These are phyloP conservation scores for Agastache rugosa DNA, from an alignment of 257 asterid species.

Conservation along the genomic window DNA sequence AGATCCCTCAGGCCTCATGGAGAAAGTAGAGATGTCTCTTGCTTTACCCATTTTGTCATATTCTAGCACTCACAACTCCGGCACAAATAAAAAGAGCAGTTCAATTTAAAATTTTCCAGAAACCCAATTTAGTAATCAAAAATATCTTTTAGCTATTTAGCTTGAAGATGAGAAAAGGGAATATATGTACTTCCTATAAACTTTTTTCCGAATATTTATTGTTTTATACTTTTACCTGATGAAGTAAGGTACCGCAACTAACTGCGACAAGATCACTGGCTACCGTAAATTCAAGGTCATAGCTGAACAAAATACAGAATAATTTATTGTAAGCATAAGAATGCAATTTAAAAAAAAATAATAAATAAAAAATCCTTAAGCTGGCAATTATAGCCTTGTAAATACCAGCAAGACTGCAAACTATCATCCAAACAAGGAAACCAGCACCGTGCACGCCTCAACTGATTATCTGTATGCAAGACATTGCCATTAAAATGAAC, in stretches of 20 bases:
- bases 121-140: too few species aligned
- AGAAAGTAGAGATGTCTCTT: constrained; percentile 10
- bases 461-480: constrained; percentile 89
- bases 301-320: constrained; percentile 58
- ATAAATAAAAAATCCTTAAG: constrained; percentile 27
- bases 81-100: too few species aligned
- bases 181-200: constrained; percentile 8
- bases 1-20: background rate
- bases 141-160: constrained; percentile 1
- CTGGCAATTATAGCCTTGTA: constrained; percentile 23
- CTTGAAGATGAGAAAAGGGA: constrained; percentile 4
- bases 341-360: background rate
- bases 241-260: constrained; percentile 90
- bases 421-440: constrained; percentile 98
- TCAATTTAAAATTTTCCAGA: too few species aligned
- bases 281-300: constrained; percentile 95
- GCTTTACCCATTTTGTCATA: too few species aligned
- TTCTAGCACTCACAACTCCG: too few species aligned
- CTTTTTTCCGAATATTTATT: constrained; percentile 16
- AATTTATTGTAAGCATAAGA: constrained; percentile 35
- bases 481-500: constrained; percentile 79
- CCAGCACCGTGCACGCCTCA: constrained; percentile 99
- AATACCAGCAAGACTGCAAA: constrained; percentile 91
- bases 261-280: constrained; percentile 89
- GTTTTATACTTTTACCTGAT: constrained; percentile 64